Base-by-base conservation (phyloP, 2,329 filamentous ascomycete species). In the Colletotrichum magnum region DNA sequence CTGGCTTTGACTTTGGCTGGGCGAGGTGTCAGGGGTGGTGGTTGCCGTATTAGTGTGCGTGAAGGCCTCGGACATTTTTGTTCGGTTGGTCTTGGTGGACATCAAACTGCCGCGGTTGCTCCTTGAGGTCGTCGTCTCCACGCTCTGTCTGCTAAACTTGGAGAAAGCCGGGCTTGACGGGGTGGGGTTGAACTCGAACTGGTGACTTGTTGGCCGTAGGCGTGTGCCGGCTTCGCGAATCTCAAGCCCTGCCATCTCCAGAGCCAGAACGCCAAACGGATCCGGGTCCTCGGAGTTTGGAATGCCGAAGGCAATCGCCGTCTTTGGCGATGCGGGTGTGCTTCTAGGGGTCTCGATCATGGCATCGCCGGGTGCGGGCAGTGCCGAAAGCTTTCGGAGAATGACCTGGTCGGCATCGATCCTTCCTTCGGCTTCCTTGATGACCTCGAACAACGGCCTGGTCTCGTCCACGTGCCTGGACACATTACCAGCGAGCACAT, bases 201-300 rank as follows among this genome's bases (percentile, higher is more conserved):
- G 89, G 67, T 92, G 94, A 82, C 92, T 94, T 26, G 88, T 86
- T 2, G 94, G 94, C 64, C 94, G 86, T 62, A 89, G 85, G 58
- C 90, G 89, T 2, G 91, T 92, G 41, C 94, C 94, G n/a, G 95
- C 95, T 82, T 98, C 95, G 60, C 93, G 89, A 73, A 98, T 96
- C 74, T 95, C 93, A 64, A 98, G 84, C 2, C 95, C 95, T 70
- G 94, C 93, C 83, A 94, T 92, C 77, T 97, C 94, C n/a, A 98
- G 83, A 7, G 95, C 95, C 72, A 95, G 88, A 28, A 98, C 93
- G 26, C 95, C 95, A 76, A 93, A 98, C 0, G 95, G 95, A 78
- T 98, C 95, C 0, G 95, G 94, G 74, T 98, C 95, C 63, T 94
- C 90, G 4, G 84, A 81, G 71, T 92, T 90, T 1, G 94, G 94